Percentiles rank a stretch among this genome's conserved stretches.
These are phyloP conservation scores for Boletus calvinii DNA, from an alignment of 1,284 basidiomycete genomes.

Conservation along the genomic window DNA sequence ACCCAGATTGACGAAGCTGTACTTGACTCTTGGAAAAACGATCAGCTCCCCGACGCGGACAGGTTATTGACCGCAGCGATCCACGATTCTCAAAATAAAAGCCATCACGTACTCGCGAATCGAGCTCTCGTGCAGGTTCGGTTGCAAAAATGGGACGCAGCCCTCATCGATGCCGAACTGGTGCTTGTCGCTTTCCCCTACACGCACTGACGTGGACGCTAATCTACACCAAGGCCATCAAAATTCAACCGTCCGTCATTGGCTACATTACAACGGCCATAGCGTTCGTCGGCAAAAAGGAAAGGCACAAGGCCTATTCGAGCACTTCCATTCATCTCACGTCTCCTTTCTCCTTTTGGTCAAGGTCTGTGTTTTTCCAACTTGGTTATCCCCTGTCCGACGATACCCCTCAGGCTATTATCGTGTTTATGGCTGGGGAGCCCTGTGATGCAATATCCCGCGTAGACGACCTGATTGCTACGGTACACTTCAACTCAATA, in stretches of 20 bases:
- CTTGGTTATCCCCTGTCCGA: too few species aligned
- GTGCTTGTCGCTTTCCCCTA: background rate
- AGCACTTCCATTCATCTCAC: background rate
- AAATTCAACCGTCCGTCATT: background rate
- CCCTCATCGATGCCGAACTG: background rate
- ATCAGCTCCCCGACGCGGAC: background rate
- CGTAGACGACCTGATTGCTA: background rate
- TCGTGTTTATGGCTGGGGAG: background rate
- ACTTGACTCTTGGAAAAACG: background rate
- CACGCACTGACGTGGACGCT: background rate
- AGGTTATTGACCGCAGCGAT: background rate
- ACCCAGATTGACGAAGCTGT: background rate
- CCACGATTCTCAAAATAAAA: background rate
- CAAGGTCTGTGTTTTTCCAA: background rate
- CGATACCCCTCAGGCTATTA: background rate
- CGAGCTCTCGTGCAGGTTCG: background rate
- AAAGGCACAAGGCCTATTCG: background rate
- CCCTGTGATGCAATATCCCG: background rate
- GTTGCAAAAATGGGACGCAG: background rate
- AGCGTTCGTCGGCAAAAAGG: background rate
- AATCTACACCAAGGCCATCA: background rate
- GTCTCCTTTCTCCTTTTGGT: background rate
- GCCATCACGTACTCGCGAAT: background rate
- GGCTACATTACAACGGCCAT: background rate
- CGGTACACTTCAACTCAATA: background rate